Conservation (phyloP, 495 filamentous ascomycete species). For the Amorphotheca resinae region DNA sequence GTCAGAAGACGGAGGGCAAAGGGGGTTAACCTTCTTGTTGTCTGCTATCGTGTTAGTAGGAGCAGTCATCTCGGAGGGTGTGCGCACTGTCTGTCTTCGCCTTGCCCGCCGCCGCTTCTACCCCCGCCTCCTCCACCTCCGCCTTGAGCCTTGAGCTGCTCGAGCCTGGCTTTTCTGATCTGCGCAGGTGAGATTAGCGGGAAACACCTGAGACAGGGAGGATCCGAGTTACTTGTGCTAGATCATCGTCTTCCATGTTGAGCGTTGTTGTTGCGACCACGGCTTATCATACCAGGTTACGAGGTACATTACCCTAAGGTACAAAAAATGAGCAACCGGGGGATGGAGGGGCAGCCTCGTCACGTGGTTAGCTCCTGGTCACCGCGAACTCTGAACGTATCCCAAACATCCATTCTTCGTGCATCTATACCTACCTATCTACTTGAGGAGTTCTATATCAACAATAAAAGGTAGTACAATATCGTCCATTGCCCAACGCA, state of each 20-base stretch:
- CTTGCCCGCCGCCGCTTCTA: constrained; percentile 26
- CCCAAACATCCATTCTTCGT: too few relatives aligned
- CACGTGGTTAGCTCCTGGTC: too few relatives aligned
- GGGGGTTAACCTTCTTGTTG: constrained; percentile 50
- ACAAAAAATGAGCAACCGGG: too few relatives aligned
- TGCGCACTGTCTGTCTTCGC: constrained; percentile 51
- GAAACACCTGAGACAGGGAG: not conserved
- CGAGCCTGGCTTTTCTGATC: constrained; percentile 82
- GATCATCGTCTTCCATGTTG: constrained; percentile 71
- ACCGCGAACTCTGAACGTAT: too few relatives aligned
- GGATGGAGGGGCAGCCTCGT: too few relatives aligned
- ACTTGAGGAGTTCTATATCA: too few relatives aligned
- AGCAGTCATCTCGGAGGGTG: not conserved
- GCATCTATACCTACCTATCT: too few relatives aligned
- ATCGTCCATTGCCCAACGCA: too few relatives aligned
- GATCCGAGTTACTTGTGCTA: constrained; percentile 53
- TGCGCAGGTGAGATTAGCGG: constrained; percentile 22
- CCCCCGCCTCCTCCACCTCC: constrained; percentile 28
- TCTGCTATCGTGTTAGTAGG: constrained; percentile 25
- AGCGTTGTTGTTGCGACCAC: not conserved
- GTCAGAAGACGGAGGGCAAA: not conserved
- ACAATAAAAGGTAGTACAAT: too few relatives aligned
- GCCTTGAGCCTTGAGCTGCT: constrained; percentile 73
- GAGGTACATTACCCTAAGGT: too few relatives aligned
- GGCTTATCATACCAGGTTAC: too few relatives aligned